Conservation (phyloP, 441 rosid genomes). For the Jatropha multifida region DNA sequence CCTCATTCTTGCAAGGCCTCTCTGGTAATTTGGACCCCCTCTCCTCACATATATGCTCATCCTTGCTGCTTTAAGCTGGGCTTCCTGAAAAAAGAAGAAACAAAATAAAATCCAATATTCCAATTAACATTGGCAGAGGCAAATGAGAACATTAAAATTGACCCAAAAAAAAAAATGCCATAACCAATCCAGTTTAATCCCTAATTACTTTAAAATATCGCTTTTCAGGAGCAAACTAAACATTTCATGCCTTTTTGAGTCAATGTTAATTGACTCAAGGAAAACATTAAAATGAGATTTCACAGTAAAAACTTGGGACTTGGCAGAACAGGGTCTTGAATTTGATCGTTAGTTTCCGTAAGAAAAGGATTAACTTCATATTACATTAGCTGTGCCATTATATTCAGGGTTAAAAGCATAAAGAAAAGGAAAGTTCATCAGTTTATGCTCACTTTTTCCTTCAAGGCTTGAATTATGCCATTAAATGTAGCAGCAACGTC, state of each 20-base stretch:
- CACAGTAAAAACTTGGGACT: constrained; percentile 37
- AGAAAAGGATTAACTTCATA: neutral
- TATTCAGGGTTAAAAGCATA: neutral
- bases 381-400: too few species aligned
- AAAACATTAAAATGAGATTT: too few species aligned
- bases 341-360: neutral
- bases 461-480: constrained; percentile 87
- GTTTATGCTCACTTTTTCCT: constrained; percentile 59
- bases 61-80: constrained; percentile 87
- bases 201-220: too few species aligned
- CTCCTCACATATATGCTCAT: constrained; percentile 89
- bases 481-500: constrained; percentile 96
- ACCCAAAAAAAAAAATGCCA: neutral
- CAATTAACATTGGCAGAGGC: neutral
- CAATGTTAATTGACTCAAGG: too few species aligned
- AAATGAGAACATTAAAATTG: neutral
- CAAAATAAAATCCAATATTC: neutral
- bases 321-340: neutral
- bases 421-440: neutral
- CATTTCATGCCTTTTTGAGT: neutral
- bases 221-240: neutral
- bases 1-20: constrained; percentile 85
- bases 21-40: constrained; percentile 97
- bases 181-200: constrained; percentile 9
- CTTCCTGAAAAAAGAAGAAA: constrained; percentile 43